These are phyloP conservation scores for Trichoderma koningii DNA, from an alignment of 2,329 filamentous ascomycete genomes.

Conservation along the genomic window DNA sequence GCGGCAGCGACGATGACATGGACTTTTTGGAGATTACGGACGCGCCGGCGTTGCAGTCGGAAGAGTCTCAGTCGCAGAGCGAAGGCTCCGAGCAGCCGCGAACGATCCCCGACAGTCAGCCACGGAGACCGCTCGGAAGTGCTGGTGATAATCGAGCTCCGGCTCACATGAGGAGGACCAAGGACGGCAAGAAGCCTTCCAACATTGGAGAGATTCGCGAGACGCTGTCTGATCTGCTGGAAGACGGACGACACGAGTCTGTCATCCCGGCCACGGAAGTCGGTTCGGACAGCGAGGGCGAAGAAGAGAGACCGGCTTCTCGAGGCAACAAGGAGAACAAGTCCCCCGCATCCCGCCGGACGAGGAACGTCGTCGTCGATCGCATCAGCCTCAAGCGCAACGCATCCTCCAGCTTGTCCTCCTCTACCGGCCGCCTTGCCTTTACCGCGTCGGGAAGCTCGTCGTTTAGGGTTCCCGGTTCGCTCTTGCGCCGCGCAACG, in stretches of 20 bases:
- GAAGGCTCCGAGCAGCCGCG: constrained; percentile 33
- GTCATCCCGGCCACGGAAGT: constrained; percentile 50
- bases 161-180: constrained; percentile 64
- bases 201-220: constrained; percentile 80
- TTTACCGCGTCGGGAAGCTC: constrained; percentile 52
- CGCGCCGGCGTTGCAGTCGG: constrained; percentile 38
- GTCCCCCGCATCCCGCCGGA: constrained; percentile 42
- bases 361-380: constrained; percentile 61
- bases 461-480: constrained; percentile 66
- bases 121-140: constrained; percentile 43
- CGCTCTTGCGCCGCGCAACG: constrained; percentile 74
- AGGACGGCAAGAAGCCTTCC: constrained; percentile 65
- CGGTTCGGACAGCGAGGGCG: constrained; percentile 47
- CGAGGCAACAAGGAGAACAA: constrained; percentile 55
- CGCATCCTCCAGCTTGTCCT: constrained; percentile 44
- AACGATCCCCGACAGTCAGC: constrained; percentile 56
- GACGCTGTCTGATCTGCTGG: constrained; percentile 76
- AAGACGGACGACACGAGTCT: constrained; percentile 61
- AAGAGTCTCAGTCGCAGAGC: constrained; percentile 42
- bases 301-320: constrained; percentile 34
- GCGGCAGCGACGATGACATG: constrained; percentile 72
- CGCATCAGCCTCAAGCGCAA: constrained; percentile 70
- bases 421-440: constrained; percentile 51
- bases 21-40: constrained; percentile 66
- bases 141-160: constrained; percentile 53